Conservation (phyloP, 2,329 filamentous ascomycete genomes). For the Pyricularia sp. region DNA sequence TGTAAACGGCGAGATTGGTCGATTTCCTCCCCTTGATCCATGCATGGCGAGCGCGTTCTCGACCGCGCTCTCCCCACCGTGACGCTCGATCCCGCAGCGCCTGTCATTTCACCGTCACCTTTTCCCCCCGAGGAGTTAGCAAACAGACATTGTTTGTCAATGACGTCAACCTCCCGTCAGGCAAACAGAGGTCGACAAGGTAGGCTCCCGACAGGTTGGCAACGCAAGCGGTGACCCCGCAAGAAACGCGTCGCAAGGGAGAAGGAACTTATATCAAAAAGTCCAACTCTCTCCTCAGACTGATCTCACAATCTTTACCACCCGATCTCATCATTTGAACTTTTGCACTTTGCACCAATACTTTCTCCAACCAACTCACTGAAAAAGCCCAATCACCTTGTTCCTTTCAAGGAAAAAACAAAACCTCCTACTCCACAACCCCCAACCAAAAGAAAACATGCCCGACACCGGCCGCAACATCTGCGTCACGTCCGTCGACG, state of each 20-base stretch:
- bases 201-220: not conserved
- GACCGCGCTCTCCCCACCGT: not conserved
- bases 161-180: not conserved
- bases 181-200: not conserved
- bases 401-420: not conserved
- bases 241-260: not conserved
- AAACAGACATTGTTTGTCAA: not conserved
- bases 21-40: not conserved
- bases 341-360: not conserved
- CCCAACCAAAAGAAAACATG: constrained; percentile 18
- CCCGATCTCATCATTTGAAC: not conserved
- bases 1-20: not conserved
- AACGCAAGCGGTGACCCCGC: not conserved
- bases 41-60: not conserved
- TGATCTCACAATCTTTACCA: not conserved
- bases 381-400: not conserved
- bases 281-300: not conserved
- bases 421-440: not conserved
- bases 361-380: not conserved
- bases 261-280: not conserved
- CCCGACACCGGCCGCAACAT: constrained; percentile 37
- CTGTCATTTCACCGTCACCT: not conserved
- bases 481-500: constrained; percentile 37
- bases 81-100: not conserved
- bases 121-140: not conserved